A percentile compares a stretch with the other conserved stretches of the same genome.
These are phyloP conservation scores for Acacia pycnantha DNA, from an alignment of 331 rosid genomes.

Conservation along the genomic window DNA sequence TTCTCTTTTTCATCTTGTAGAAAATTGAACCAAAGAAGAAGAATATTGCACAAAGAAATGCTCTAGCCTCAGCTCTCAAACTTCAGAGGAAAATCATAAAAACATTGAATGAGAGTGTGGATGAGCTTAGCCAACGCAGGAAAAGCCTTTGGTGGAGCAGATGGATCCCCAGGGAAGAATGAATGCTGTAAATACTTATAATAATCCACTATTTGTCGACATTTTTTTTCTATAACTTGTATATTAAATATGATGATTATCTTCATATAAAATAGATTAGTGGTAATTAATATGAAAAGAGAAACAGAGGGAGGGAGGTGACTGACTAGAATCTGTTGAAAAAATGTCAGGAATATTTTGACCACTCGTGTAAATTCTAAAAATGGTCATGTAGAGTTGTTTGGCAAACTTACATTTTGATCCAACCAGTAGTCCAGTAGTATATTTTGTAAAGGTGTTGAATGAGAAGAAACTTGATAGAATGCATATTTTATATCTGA, in stretches of 20 bases:
- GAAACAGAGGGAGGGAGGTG: slow-evolving; percentile 3
- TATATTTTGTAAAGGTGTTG: slow-evolving; percentile 23
- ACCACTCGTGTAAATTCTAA: slow-evolving; percentile 46
- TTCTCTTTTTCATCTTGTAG: slow-evolving; percentile 38
- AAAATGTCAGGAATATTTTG: slow-evolving; percentile 50
- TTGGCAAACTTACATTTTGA: background rate
- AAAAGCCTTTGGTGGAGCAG: slow-evolving; percentile 98
- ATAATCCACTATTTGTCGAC: slow-evolving; percentile 25
- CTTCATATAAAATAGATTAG: slow-evolving; percentile 33
- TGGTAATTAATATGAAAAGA: slow-evolving; percentile 7
- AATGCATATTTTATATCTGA: slow-evolving; percentile 19
- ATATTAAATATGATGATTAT: slow-evolving; percentile 38
- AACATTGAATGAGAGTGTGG: slow-evolving; percentile 90
- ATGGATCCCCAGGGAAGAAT: slow-evolving; percentile 97
- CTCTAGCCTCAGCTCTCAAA: slow-evolving; percentile 78
- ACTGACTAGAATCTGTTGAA: slow-evolving; percentile 47
- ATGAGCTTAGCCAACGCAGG: slow-evolving; percentile 64
- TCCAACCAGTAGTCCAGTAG: background rate
- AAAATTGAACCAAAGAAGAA: slow-evolving; percentile 80
- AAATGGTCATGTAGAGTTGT: background rate
- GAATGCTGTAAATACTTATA: slow-evolving; percentile 42
- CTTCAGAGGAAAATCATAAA: slow-evolving; percentile 70
- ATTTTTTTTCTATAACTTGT: slow-evolving; percentile 54
- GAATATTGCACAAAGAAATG: slow-evolving; percentile 60
- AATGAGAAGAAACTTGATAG: slow-evolving; percentile 33